These are phyloP conservation scores for Hippophae gyantsensis DNA, from an alignment of 306 rosid species.

Conservation along the genomic window DNA sequence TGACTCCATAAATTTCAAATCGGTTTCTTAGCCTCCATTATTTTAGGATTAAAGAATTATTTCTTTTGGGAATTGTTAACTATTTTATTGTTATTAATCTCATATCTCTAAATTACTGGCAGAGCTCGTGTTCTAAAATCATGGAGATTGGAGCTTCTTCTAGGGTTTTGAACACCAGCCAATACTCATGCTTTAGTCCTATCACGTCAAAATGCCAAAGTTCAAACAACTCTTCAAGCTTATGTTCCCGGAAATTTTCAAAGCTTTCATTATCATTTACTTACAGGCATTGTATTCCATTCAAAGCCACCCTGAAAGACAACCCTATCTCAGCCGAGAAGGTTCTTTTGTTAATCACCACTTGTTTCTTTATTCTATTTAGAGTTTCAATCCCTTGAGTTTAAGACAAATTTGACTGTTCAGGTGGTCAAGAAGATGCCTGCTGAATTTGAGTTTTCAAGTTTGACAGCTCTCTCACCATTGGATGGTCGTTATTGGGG, in stretches of 20 bases:
- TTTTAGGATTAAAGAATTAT: too few relatives aligned
- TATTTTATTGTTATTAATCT: too few relatives aligned
- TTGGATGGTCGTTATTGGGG: slow-evolving; percentile 68
- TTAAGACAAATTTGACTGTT: slow-evolving; percentile 1
- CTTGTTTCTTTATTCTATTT: neutral
- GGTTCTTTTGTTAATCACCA: slow-evolving; percentile 3
- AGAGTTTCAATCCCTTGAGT: neutral
- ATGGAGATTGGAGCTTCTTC: slow-evolving; percentile 20
- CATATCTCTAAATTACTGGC: too few relatives aligned
- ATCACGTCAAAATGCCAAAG: neutral
- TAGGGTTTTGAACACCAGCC: slow-evolving; percentile 13
- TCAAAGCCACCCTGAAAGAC: slow-evolving; percentile 20
- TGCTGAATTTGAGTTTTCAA: slow-evolving; percentile 32
- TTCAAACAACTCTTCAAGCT: neutral
- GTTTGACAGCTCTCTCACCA: slow-evolving; percentile 59
- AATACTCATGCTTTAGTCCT: neutral
- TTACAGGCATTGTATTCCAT: slow-evolving; percentile 12
- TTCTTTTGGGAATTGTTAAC: too few relatives aligned
- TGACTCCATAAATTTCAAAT: too few relatives aligned
- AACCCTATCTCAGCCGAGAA: neutral
- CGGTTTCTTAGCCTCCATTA: too few relatives aligned
- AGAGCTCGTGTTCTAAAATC: neutral
- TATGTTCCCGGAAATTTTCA: neutral
- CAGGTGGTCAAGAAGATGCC: slow-evolving; percentile 16
- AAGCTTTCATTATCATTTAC: slow-evolving; percentile 10